Percentiles rank a stretch among this genome's conserved stretches.
Evolutionary conservation across 2,329 filamentous ascomycete genomes (phyloP).

Genomic region (Tolypocladium amazonense): DNA sequence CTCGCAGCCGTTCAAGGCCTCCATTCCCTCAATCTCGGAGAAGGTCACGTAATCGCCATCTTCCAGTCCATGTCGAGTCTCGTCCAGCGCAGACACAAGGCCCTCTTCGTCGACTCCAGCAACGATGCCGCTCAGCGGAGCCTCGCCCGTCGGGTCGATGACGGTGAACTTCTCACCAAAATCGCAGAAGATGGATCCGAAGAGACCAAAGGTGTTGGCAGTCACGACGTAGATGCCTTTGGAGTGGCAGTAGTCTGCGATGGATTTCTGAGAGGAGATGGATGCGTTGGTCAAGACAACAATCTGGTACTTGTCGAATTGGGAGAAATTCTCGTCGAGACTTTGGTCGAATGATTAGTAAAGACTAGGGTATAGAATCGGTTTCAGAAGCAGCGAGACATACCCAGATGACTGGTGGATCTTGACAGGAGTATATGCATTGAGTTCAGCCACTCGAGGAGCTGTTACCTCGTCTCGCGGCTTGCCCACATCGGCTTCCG

Average conservation of each 20-base stretch:
- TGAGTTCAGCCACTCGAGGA: constrained; percentile 85
- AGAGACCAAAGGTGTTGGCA: constrained; percentile 84
- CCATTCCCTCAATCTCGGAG: constrained; percentile 86
- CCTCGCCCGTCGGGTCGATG: constrained; percentile 83
- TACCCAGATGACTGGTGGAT: constrained; percentile 55
- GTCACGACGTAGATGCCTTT: constrained; percentile 88
- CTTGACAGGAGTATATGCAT: constrained; percentile 86
- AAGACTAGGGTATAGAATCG: constrained; percentile 2
- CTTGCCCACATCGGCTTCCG: constrained; percentile 79
- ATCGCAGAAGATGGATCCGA: constrained; percentile 93
- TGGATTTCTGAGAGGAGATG: constrained; percentile 67
- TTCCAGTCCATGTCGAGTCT: constrained; percentile 88
- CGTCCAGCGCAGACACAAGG: constrained; percentile 83
- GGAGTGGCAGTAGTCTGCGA: constrained; percentile 87
- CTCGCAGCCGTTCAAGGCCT: constrained; percentile 69
- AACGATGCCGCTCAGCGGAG: constrained; percentile 76
- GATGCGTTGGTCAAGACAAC: constrained; percentile 82
- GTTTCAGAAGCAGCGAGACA: neutral
- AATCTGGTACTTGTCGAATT: constrained; percentile 85
- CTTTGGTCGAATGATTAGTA: constrained; percentile 26
- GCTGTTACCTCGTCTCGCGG: constrained; percentile 78
- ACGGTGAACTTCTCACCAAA: constrained; percentile 92
- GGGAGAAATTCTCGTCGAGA: constrained; percentile 64
- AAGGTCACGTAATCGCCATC: constrained; percentile 97
- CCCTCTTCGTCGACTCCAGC: constrained; percentile 84